These are phyloP conservation scores for Diaporthe eres DNA, from an alignment of 2,329 filamentous ascomycete species.

Conservation along the genomic window DNA sequence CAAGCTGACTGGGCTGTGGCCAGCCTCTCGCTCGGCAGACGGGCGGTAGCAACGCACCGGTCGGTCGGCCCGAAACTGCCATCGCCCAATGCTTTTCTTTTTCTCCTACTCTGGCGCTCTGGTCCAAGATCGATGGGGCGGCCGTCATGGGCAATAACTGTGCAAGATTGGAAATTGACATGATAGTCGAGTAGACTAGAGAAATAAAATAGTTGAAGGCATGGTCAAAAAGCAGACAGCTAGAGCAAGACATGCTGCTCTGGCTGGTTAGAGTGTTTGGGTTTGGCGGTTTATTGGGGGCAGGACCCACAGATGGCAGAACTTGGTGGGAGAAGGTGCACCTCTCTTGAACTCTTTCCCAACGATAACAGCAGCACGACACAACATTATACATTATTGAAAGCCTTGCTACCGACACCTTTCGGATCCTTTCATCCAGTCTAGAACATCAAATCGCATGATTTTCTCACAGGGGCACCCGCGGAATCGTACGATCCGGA, in stretches of 20 bases:
- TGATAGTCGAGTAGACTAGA: background rate
- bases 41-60: background rate
- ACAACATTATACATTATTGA: background rate
- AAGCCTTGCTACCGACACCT: background rate
- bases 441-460: background rate
- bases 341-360: background rate
- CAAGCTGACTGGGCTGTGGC: background rate
- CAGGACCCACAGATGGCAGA: background rate
- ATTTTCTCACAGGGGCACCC: background rate
- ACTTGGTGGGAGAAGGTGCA: background rate
- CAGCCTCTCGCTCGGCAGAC: background rate
- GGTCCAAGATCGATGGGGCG: too few species aligned
- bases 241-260: too few species aligned
- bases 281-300: background rate
- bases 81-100: background rate
- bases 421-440: background rate
- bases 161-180: background rate
- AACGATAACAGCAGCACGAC: background rate
- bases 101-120: background rate
- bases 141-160: background rate
- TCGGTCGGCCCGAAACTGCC: conserved; percentile 4
- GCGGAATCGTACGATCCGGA: conserved; percentile 25
- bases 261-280: background rate
- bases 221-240: background rate
- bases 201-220: too few species aligned